phyloP scores from a whole-genome alignment of 345 rosid species.

The Pistacia integerrima region DNA sequence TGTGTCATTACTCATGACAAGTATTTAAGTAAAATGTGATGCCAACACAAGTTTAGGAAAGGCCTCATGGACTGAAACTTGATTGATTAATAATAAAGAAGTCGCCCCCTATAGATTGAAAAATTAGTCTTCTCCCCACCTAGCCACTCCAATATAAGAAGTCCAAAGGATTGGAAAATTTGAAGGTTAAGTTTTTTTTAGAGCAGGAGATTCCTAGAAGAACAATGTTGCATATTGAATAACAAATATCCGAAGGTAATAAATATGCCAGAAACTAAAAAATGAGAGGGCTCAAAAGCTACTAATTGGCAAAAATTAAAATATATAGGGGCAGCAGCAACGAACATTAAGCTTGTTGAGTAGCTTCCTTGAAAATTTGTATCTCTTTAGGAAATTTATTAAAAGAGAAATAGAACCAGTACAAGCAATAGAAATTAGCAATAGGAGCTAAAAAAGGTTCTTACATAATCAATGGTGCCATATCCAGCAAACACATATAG shows the following conservation, averaged over 20 bases:
- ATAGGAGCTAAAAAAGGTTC: slow-evolving; percentile 25
- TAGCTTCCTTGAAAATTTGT: too few species aligned
- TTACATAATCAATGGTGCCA: slow-evolving; percentile 77
- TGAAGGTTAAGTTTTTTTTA: neutral
- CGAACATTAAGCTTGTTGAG: neutral
- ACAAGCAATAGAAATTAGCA: neutral
- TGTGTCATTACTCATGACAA: neutral
- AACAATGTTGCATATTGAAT: neutral
- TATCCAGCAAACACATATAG: slow-evolving; percentile 94
- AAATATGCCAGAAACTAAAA: slow-evolving; percentile 6
- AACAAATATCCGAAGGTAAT: neutral
- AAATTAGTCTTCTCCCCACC: neutral
- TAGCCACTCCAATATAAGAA: neutral
- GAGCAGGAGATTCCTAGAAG: neutral
- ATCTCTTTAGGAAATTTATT: too few species aligned
- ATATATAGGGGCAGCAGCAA: neutral
- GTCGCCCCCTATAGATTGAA: neutral
- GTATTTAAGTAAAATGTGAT: neutral
- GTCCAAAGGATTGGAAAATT: neutral
- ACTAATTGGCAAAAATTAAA: neutral
- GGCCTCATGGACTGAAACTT: neutral
- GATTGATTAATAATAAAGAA: slow-evolving; percentile 1
- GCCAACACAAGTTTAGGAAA: neutral
- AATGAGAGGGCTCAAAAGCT: neutral
- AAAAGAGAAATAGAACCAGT: neutral